Conservation (phyloP, 1,139 yeast species). For the Saccharomycopsis hybrid region DNA sequence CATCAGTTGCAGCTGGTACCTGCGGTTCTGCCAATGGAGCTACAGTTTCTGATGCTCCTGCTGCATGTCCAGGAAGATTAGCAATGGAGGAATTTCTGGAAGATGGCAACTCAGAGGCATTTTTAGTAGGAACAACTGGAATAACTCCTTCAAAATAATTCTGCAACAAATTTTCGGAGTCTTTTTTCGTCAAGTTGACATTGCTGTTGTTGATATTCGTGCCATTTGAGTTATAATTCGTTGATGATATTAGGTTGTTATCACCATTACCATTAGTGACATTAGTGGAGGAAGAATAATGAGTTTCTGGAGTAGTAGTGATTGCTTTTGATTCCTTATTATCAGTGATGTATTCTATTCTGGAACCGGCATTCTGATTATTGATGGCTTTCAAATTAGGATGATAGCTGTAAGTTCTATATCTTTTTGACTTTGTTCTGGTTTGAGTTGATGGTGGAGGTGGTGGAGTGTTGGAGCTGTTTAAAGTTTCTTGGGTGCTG, state of each 20-base stretch:
- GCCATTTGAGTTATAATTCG: not conserved
- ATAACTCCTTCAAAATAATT: conserved; percentile 21
- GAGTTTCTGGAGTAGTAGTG: conserved; percentile 2
- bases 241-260: not conserved
- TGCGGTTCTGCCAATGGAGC: not conserved
- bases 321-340: not conserved
- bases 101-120: not conserved
- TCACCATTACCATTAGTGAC: not conserved
- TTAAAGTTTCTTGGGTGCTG: not conserved
- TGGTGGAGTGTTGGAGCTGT: not conserved
- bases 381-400: conserved; percentile 10
- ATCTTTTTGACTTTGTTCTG: conserved; percentile 11
- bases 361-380: conserved; percentile 2
- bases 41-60: not conserved
- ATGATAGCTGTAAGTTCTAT: conserved; percentile 19
- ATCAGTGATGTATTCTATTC: too few relatives aligned
- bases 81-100: not conserved
- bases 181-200: conserved; percentile 2
- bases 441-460: not conserved
- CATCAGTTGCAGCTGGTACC: not conserved
- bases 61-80: not conserved
- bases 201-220: not conserved
- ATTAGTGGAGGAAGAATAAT: conserved; percentile 1
- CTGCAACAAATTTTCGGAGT: conserved; percentile 18
- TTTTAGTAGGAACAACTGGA: conserved; percentile 15